phyloP scores from a whole-genome alignment of 176 grass and related monocot species.

The Juncus effusus region DNA sequence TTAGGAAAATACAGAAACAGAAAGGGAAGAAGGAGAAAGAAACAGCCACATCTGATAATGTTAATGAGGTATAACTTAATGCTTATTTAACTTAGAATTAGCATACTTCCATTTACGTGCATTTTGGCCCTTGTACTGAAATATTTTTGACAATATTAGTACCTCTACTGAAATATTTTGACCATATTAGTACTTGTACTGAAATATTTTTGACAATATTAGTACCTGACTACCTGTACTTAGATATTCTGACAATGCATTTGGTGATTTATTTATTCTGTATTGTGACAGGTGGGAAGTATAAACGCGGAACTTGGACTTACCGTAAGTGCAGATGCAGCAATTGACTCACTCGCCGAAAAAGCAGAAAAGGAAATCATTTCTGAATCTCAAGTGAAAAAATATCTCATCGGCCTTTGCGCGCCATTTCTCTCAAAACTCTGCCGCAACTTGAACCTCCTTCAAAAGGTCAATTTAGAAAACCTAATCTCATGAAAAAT shows the following conservation, averaged over 20 bases:
- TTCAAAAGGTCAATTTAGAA: slow-evolving; percentile 64
- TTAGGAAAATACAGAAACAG: slow-evolving; percentile 83
- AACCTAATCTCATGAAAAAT: not conserved
- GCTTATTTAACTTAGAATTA: not conserved
- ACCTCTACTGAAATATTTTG: not conserved
- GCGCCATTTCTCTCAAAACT: slow-evolving; percentile 80
- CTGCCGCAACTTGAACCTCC: slow-evolving; percentile 63
- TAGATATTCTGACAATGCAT: not conserved
- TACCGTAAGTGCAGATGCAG: slow-evolving; percentile 54
- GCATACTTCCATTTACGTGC: slow-evolving; percentile 22
- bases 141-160: not conserved
- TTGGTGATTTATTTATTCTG: slow-evolving; percentile 20
- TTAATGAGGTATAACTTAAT: too few relatives aligned
- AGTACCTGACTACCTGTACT: not conserved
- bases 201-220: not conserved
- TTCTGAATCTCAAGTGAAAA: slow-evolving; percentile 36
- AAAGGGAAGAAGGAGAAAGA: slow-evolving; percentile 67
- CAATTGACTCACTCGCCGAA: slow-evolving; percentile 79
- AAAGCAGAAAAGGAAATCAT: slow-evolving; percentile 84
- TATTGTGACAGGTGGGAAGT: slow-evolving; percentile 36
- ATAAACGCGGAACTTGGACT: slow-evolving; percentile 98
- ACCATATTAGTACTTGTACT: not conserved
- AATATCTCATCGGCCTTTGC: slow-evolving; percentile 74
- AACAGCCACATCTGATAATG: slow-evolving; percentile 25
- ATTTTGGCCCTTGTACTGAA: not conserved